Evolutionary conservation across 345 rosid genomes (phyloP).

Genomic region (Syzygium grande): DNA sequence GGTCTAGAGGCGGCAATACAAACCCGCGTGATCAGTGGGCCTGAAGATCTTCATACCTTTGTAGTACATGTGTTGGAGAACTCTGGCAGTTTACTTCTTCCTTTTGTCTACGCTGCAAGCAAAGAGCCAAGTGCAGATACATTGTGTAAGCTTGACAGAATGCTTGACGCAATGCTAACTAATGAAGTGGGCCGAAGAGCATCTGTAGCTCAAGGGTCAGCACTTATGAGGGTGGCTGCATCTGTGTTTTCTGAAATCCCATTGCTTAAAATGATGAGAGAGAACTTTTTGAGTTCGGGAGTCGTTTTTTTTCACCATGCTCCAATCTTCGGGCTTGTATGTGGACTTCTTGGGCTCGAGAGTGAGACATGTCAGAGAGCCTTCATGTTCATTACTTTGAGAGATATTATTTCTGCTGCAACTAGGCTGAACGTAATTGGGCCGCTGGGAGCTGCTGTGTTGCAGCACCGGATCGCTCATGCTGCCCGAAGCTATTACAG

Average conservation of each 20-base stretch:
- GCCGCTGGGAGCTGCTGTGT: constrained; percentile 63
- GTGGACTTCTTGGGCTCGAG: constrained; percentile 67
- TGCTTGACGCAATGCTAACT: constrained; percentile 59
- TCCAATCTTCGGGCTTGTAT: constrained; percentile 69
- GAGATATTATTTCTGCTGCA: constrained; percentile 82
- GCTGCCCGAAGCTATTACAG: constrained; percentile 48
- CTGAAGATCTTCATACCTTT: constrained; percentile 38
- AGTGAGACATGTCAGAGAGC: constrained; percentile 63
- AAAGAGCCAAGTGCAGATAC: constrained; percentile 32
- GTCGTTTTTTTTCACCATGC: constrained; percentile 60
- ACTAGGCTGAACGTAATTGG: constrained; percentile 79
- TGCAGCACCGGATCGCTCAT: constrained; percentile 69
- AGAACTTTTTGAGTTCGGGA: constrained; percentile 23
- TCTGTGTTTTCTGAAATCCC: constrained; percentile 60
- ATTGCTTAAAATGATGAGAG: constrained; percentile 40
- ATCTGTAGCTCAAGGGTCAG: constrained; percentile 71
- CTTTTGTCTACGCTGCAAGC: constrained; percentile 58
- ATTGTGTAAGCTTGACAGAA: constrained; percentile 40
- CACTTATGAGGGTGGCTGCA: constrained; percentile 69
- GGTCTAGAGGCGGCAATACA: constrained; percentile 88
- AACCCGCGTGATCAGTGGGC: constrained; percentile 38
- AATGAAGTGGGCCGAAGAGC: constrained; percentile 72
- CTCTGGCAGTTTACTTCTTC: constrained; percentile 70
- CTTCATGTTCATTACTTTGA: constrained; percentile 60
- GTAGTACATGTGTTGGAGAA: constrained; percentile 49